A percentile compares a stretch with the other conserved stretches of the same genome.
These are phyloP conservation scores for Simplicillium aogashimaense DNA, from an alignment of 2,329 filamentous ascomycete genomes.

Conservation along the genomic window DNA sequence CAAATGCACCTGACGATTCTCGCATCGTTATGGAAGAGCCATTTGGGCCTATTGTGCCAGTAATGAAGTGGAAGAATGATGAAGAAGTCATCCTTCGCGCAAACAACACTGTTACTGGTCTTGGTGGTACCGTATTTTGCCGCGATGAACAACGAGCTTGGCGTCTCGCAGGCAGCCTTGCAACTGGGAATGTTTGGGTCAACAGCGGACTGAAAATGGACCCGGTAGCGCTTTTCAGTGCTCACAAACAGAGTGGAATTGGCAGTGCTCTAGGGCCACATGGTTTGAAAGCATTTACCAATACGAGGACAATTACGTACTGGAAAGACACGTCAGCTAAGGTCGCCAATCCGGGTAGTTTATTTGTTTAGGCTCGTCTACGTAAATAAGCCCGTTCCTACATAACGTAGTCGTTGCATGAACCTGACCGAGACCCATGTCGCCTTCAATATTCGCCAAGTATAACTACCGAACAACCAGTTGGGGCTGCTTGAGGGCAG, in stretches of 20 bases:
- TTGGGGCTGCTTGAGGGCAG: no score
- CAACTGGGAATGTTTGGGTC: constrained; percentile 50
- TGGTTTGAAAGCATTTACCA: constrained; percentile 26
- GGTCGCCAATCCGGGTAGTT: no score
- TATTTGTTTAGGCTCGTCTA: no score
- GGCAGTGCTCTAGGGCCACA: constrained; percentile 29
- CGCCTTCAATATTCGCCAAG: no score
- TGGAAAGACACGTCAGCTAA: background rate
- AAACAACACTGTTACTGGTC: constrained; percentile 41
- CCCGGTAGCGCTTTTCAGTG: constrained; percentile 26
- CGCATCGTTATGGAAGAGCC: constrained; percentile 46
- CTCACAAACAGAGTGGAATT: constrained; percentile 33
- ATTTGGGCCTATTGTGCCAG: constrained; percentile 50
- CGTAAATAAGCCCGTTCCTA: no score
- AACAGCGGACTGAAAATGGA: constrained; percentile 42
- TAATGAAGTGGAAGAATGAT: constrained; percentile 51
- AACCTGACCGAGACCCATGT: no score
- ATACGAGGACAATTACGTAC: constrained; percentile 5
- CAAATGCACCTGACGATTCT: constrained; percentile 46
- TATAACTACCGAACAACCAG: no score
- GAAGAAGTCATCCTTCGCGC: constrained; percentile 48
- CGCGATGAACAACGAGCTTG: constrained; percentile 38
- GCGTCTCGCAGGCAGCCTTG: constrained; percentile 39
- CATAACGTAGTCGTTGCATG: no score
- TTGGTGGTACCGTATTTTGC: constrained; percentile 48